Evolutionary conservation across 192 early-diverging fungal genomes (phyloP), one percentile per base, ranked within the genome.

Genomic region (Umbelopsis vinacea): DNA sequence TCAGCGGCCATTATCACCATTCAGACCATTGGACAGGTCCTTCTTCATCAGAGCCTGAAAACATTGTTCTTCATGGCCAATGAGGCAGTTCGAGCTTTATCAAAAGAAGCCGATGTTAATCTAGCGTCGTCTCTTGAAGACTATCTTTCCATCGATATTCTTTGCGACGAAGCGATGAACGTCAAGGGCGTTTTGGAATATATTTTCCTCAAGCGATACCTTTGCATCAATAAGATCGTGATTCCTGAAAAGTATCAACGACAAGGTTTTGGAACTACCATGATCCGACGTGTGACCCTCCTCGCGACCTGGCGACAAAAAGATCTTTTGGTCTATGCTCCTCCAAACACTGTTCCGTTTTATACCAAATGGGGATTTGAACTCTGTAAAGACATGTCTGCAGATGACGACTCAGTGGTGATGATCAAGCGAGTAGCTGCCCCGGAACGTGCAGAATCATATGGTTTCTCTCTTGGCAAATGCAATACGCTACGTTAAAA

Each of bases 151-250:
- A 68, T 83, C 10, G 81, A 83, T n/a, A 77, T 79, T 24, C 79
- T 77, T 47, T 70, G 73, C 4, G 76, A 76, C 12, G 69, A 74
- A 12, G 24, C 72, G 37, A 73, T 76, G 46, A 75, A 71, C 1
- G 72, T 83, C 6, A 78, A 78, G 10, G 81, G 78, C 1, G 75
- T 79, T 19, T 74, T 77, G 0, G 75, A 79, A 60, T 83, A 75
- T 14, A 77, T 83, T 26, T 79, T 83, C n/a, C 76, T 83, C 78
- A 76, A 79, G 46, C 52, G 69, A 4, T 83, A 79, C 23, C 73
- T 83, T 29, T 83, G 79, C 29, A 69, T 83, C 24, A 72, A 83
- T 73, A 83, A 77, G 71, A 79, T 83, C 46, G 79, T 75, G 53
- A 77, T 83, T 43, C 53, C 67, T 6, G 38, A 76, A 8, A 72